phyloP scores from a whole-genome alignment of 1,284 basidiomycete species.

The Schizophyllum commune region DNA sequence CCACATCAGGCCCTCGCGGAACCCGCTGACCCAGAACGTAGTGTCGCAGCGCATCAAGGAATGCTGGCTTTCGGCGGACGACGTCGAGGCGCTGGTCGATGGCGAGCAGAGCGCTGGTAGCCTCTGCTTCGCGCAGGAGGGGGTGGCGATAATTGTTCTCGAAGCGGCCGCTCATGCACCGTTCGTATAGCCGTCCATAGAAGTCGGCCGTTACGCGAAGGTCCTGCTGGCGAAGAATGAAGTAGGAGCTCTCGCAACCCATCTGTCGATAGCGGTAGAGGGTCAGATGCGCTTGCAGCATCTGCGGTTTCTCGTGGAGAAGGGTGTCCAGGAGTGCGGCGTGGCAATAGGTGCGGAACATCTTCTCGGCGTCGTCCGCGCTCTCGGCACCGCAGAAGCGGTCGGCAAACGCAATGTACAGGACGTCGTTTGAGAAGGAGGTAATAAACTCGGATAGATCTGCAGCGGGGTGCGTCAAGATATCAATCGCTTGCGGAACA shows the following conservation, averaged over 20 bases:
- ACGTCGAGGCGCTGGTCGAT: conserved; percentile 49
- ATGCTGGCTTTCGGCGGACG: conserved; percentile 34
- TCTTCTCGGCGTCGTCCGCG: conserved; percentile 46
- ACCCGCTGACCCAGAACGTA: conserved; percentile 46
- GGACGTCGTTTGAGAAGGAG: conserved; percentile 73
- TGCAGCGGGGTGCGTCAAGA: conserved; percentile 55
- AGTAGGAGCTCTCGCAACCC: conserved; percentile 46
- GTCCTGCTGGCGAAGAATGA: conserved; percentile 61
- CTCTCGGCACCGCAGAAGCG: conserved; percentile 58
- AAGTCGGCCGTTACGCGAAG: conserved; percentile 65
- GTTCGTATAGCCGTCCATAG: conserved; percentile 63
- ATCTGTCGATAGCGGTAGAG: conserved; percentile 61
- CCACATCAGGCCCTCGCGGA: conserved; percentile 11
- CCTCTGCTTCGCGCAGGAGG: conserved; percentile 60
- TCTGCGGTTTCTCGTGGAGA: conserved; percentile 78
- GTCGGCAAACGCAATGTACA: conserved; percentile 72
- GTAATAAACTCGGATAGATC: conserved; percentile 79
- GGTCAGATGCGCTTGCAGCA: conserved; percentile 67
- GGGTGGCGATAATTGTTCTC: conserved; percentile 59
- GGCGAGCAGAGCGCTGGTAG: conserved; percentile 52
- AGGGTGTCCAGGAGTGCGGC: conserved; percentile 83
- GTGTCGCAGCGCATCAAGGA: conserved; percentile 36
- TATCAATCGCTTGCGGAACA: conserved; percentile 68
- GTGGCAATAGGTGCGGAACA: conserved; percentile 69
- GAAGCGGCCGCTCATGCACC: conserved; percentile 55